These are phyloP conservation scores for Dioscorea alata DNA, from an alignment of 106 monocot genomes.

Conservation along the genomic window DNA sequence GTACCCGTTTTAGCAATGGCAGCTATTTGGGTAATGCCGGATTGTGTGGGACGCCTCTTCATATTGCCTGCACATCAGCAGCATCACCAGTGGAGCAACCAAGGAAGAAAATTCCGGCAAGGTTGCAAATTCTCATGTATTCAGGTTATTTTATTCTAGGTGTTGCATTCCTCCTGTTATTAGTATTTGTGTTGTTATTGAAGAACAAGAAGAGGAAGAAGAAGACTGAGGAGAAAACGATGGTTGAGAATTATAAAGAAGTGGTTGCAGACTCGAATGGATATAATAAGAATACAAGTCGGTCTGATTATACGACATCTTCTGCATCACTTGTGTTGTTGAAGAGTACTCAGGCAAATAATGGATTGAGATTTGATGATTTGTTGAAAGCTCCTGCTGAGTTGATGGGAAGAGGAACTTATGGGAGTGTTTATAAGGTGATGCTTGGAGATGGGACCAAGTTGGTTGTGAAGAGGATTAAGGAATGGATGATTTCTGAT, in stretches of 20 bases:
- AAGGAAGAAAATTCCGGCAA: background rate
- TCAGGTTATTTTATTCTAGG: slow-evolving; percentile 32
- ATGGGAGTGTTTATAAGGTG: slow-evolving; percentile 44
- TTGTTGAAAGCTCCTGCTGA: slow-evolving; percentile 52
- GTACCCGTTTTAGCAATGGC: background rate
- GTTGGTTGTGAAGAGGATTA: slow-evolving; percentile 49
- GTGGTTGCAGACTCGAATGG: background rate
- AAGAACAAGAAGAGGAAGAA: slow-evolving; percentile 9
- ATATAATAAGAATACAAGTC: background rate
- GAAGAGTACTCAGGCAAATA: background rate
- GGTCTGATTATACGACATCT: slow-evolving; percentile 21
- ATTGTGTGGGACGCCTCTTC: slow-evolving; percentile 24
- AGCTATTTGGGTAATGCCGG: slow-evolving; percentile 24
- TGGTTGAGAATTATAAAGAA: background rate
- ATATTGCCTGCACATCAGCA: slow-evolving; percentile 7
- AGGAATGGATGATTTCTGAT: slow-evolving; percentile 11
- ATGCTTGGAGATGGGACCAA: slow-evolving; percentile 15
- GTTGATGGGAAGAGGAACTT: slow-evolving; percentile 38
- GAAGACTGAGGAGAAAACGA: background rate
- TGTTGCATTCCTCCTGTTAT: slow-evolving; percentile 8
- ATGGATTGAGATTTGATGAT: slow-evolving; percentile 33
- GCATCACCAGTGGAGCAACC: no score
- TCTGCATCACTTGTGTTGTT: slow-evolving; percentile 24
- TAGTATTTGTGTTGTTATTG: slow-evolving; percentile 6
- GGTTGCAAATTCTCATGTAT: slow-evolving; percentile 6